Base-by-base conservation (phyloP, 1,284 basidiomycete genomes). In the Kalmanozyma brasiliensis region DNA sequence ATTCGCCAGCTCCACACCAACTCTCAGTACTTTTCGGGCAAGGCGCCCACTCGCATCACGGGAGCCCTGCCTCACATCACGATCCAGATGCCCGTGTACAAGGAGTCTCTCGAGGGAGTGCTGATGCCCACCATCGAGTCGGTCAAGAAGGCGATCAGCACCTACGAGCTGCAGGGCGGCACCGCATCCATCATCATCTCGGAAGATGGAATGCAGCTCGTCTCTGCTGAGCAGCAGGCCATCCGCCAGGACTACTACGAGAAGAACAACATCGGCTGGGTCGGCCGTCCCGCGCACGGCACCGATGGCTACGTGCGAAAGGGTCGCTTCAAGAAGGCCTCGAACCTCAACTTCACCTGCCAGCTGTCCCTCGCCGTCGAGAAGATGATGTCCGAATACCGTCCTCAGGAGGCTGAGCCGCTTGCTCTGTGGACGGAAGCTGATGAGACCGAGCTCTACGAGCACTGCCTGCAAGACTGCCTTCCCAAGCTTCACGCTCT, bases 281-380 rank as follows among this genome's bases (percentile, higher is more conserved):
- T 92, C 56, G 89, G 91, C 20, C 88, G 92, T 45, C 91, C 92
- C 4, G 85, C 85, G 42, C 88, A 90, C 79, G 87, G 88, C 74
- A 73, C 81, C 17, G 87, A 87, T 75, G 91, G 90, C 0, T 93
- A 88, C 84, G 86, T 87, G 52, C 90, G 92, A 49, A 89, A 90
- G n/a, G 92, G 92, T 61, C 88, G 91, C 26, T 93, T 93, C 86
- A 93, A 93, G 86, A 93, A 93, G 83, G 91, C 91, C 0, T 89
- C 88, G 0, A 93, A 94, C 83, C 91, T 93, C 89, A 94, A 94
- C 83, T 92, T 91, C 80, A 91, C 87, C 2, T 86, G 91, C 29
- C 84, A 85, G 40, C 85, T 93, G 7, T 91, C 89, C 16, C 83
- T 92, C 37, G 87, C 87, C 62, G 86, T 91, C 74, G 91, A 94